Evolutionary conservation across 306 rosid genomes (phyloP).

Genomic region (Urtica urens): DNA sequence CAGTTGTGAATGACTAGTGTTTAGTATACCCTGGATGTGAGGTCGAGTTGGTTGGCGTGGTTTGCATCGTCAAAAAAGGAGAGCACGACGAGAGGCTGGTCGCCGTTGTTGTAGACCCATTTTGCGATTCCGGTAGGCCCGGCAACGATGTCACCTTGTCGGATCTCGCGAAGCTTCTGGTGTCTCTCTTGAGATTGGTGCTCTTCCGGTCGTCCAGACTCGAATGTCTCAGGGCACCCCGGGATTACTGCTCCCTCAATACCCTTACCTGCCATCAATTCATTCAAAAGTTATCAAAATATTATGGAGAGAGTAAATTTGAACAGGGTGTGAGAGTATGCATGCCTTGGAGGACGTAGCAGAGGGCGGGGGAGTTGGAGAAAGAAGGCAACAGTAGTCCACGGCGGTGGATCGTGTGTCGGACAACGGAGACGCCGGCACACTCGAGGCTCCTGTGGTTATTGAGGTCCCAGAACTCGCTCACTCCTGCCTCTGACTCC

Average conservation of each 20-base stretch:
- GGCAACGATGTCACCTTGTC: slow-evolving; percentile 29
- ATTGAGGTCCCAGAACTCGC: slow-evolving; percentile 31
- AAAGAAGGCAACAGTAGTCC: slow-evolving; percentile 38
- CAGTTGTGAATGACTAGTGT: not conserved
- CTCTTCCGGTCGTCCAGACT: not conserved
- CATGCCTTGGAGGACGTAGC: slow-evolving; percentile 25
- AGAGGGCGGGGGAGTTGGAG: slow-evolving; percentile 22
- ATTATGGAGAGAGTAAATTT: not conserved
- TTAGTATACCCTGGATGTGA: slow-evolving; percentile 29
- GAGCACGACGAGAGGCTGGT: slow-evolving; percentile 22
- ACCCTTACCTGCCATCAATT: slow-evolving; percentile 20
- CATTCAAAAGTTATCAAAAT: not conserved
- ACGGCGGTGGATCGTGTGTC: slow-evolving; percentile 22
- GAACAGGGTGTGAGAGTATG: no score
- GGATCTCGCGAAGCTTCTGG: slow-evolving; percentile 27
- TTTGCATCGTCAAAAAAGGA: slow-evolving; percentile 31
- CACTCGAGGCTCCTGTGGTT: slow-evolving; percentile 16
- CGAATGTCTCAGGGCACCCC: slow-evolving; percentile 33
- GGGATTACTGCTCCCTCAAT: slow-evolving; percentile 22
- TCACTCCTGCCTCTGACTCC: slow-evolving; percentile 30
- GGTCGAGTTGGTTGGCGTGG: slow-evolving; percentile 44
- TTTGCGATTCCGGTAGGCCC: slow-evolving; percentile 27
- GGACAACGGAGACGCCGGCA: slow-evolving; percentile 18
- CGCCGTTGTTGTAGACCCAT: slow-evolving; percentile 33
- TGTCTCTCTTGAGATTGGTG: slow-evolving; percentile 14